Conservation (phyloP, 768 basidiomycete species). For the Mycena indigotica region DNA sequence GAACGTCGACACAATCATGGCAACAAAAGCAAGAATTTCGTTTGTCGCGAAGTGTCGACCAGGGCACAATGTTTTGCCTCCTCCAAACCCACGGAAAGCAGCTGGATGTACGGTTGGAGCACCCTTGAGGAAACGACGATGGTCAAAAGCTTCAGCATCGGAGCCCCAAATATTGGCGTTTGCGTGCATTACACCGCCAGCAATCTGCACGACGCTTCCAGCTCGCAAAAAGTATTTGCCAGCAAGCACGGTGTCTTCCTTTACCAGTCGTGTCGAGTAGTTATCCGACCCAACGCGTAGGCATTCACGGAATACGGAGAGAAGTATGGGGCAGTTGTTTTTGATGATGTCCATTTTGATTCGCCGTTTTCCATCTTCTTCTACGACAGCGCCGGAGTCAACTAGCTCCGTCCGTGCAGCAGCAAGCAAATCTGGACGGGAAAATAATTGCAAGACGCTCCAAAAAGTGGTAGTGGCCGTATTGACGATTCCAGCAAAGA, state of each 20-base stretch:
- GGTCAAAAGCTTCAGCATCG: conserved; percentile 12
- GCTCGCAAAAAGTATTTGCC: conserved; percentile 8
- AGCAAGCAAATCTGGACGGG: conserved; percentile 6
- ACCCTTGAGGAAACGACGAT: conserved; percentile 10
- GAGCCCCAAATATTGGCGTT: conserved; percentile 16
- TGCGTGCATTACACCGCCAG: conserved; percentile 19
- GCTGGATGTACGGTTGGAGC: conserved; percentile 16
- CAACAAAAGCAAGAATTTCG: conserved; percentile 16
- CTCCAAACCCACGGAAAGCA: conserved; percentile 20
- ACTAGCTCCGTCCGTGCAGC: conserved; percentile 13
- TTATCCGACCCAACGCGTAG: conserved; percentile 19
- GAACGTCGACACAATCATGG: conserved; percentile 15
- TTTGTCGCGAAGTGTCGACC: conserved; percentile 20
- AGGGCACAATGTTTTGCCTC: conserved; percentile 21
- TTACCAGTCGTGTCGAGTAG: conserved; percentile 17
- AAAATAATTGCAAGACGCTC: conserved; percentile 15
- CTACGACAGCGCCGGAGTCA: conserved; percentile 1
- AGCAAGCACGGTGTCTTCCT: conserved; percentile 10
- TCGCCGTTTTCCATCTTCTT: not conserved
- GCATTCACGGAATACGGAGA: conserved; percentile 18
- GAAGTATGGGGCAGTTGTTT: conserved; percentile 12
- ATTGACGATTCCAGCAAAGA: conserved; percentile 21
- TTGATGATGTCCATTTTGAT: conserved; percentile 13
- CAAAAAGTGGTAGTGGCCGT: conserved; percentile 18
- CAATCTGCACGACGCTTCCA: conserved; percentile 16